Conservation (phyloP, 495 filamentous ascomycete species). For the Podospora comata region DNA sequence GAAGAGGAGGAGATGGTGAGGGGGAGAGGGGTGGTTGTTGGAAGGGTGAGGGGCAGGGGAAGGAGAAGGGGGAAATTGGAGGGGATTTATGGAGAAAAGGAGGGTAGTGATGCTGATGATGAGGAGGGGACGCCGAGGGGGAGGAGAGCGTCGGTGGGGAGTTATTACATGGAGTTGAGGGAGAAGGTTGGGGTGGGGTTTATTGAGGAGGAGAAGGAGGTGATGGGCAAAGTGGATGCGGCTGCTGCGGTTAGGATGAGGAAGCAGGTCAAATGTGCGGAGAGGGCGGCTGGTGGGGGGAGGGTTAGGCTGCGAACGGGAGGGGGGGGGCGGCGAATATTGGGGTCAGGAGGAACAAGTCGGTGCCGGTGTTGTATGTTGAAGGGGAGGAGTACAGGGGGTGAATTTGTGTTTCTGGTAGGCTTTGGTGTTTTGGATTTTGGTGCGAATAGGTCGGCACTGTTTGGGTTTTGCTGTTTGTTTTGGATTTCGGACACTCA, state of each 20-base stretch:
- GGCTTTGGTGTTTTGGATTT: neutral
- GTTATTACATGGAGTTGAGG: constrained; percentile 28
- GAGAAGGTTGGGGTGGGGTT: constrained; percentile 31
- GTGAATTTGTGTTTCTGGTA: neutral
- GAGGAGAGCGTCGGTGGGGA: constrained; percentile 23
- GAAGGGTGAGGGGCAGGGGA: neutral
- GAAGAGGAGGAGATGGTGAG: neutral
- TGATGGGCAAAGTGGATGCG: constrained; percentile 26
- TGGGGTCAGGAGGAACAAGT: neutral
- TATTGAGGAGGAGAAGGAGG: constrained; percentile 13
- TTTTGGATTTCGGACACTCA: neutral
- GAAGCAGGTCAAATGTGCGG: constrained; percentile 32
- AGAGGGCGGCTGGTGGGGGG: constrained; percentile 12
- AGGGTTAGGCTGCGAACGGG: constrained; percentile 4
- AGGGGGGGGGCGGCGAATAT: neutral
- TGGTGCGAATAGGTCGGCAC: neutral
- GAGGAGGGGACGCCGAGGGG: constrained; percentile 6
- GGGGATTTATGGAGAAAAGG: neutral
- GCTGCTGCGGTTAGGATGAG: constrained; percentile 30
- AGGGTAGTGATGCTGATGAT: neutral
- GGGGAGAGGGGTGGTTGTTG: neutral
- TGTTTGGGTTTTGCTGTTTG: neutral
- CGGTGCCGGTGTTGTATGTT: constrained; percentile 6
- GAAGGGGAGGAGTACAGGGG: constrained; percentile 2
- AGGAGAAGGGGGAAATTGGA: neutral